Conservation (phyloP, 768 basidiomycete species). For the Hortiboletus campestris region DNA sequence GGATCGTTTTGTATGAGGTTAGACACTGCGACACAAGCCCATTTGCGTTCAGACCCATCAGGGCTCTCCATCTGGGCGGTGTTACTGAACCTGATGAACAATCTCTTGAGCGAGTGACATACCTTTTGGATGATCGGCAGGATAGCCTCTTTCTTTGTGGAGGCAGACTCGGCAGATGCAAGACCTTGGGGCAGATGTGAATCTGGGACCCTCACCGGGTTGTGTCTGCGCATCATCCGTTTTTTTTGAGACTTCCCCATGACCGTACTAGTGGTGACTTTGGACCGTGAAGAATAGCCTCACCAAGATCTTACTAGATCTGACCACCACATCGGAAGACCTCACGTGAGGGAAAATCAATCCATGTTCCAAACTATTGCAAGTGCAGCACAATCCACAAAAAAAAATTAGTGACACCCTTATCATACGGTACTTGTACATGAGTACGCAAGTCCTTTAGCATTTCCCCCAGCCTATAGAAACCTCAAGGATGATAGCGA, state of each 20-base stretch:
- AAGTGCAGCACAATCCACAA: not conserved
- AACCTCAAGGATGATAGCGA: constrained; percentile 28
- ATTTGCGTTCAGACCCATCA: constrained; percentile 81
- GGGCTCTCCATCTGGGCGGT: constrained; percentile 63
- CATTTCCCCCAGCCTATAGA: not conserved
- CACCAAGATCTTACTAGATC: not conserved
- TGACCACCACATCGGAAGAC: not conserved
- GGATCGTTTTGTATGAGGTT: constrained; percentile 95
- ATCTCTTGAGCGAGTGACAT: constrained; percentile 3
- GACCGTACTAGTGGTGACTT: not conserved
- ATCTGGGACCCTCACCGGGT: constrained; percentile 92
- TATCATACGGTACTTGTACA: constrained; percentile 27
- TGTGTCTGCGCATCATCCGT: constrained; percentile 79
- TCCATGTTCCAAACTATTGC: not conserved
- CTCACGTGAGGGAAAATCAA: constrained; percentile 8
- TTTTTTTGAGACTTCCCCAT: constrained; percentile 98
- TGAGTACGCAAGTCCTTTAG: constrained; percentile 8
- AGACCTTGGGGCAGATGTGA: constrained; percentile 85
- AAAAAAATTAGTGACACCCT: constrained; percentile 22
- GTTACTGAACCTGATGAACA: not conserved
- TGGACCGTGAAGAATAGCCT: not conserved
- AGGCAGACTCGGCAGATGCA: constrained; percentile 66
- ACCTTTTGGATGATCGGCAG: constrained; percentile 93
- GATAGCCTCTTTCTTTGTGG: constrained; percentile 74
- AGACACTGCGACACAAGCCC: constrained; percentile 96